Percentiles rank a stretch among this genome's conserved stretches.
Evolutionary conservation across 2,329 filamentous ascomycete species (phyloP).

Genomic region (Triangularia verruculosa): DNA sequence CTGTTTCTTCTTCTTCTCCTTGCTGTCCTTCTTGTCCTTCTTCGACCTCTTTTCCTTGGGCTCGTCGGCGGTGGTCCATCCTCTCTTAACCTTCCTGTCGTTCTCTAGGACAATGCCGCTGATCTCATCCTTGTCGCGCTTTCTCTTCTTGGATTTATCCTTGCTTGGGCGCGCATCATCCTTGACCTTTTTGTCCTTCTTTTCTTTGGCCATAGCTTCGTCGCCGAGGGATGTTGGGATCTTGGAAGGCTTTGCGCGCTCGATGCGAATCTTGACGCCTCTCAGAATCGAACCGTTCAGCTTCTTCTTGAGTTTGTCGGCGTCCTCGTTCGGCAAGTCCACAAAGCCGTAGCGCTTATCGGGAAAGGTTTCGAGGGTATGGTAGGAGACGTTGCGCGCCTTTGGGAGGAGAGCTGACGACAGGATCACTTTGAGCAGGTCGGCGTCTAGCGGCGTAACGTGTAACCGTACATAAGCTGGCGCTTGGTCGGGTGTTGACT

Average conservation of each 20-base stretch:
- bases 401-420: constrained; percentile 62
- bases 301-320: constrained; percentile 88
- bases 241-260: constrained; percentile 70
- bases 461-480: constrained; percentile 65
- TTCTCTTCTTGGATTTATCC: constrained; percentile 41
- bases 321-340: constrained; percentile 75
- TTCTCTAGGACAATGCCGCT: constrained; percentile 69
- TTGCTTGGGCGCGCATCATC: constrained; percentile 30
- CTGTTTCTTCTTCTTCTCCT: constrained; percentile 50
- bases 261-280: constrained; percentile 79
- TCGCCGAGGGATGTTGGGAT: constrained; percentile 33
- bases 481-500: constrained; percentile 13
- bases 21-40: constrained; percentile 50
- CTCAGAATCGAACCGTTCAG: constrained; percentile 82
- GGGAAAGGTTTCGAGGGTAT: constrained; percentile 80
- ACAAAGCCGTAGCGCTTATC: constrained; percentile 89
- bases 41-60: constrained; percentile 48
- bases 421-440: constrained; percentile 70
- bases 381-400: constrained; percentile 83
- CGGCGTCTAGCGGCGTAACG: constrained; percentile 79
- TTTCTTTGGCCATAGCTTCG: constrained; percentile 24
- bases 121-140: constrained; percentile 47
- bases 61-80: constrained; percentile 72
- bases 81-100: constrained; percentile 78
- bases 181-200: constrained; percentile 33